A percentile compares a stretch with the other conserved stretches of the same genome.
These are phyloP conservation scores for Ophiostoma sp. DNA, from an alignment of 2,329 filamentous ascomycete genomes.

Conservation along the genomic window DNA sequence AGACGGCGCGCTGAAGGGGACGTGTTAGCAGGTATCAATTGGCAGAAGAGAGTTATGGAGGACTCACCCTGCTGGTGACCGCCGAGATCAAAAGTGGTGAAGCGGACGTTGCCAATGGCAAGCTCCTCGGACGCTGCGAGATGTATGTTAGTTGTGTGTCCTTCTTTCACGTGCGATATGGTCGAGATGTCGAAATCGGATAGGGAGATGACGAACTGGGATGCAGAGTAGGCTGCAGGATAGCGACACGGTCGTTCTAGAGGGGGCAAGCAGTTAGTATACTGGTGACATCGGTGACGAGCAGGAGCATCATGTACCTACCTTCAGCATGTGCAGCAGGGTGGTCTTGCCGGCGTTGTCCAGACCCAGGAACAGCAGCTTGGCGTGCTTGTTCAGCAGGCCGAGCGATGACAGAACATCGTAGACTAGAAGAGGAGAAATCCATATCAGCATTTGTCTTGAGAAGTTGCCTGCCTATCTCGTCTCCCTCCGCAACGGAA, in stretches of 20 bases:
- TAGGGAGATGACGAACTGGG: conserved; percentile 63
- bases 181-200: neutral
- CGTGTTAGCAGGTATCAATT: neutral
- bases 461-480: neutral
- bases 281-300: neutral
- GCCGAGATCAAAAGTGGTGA: conserved; percentile 91
- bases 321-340: conserved; percentile 92
- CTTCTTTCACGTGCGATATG: neutral
- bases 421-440: conserved; percentile 62
- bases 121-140: conserved; percentile 79
- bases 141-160: neutral
- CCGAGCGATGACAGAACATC: conserved; percentile 85
- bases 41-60: neutral
- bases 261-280: neutral
- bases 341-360: conserved; percentile 96
- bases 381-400: conserved; percentile 92
- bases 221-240: conserved; percentile 86
- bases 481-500: neutral
- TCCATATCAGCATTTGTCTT: conserved; percentile 34
- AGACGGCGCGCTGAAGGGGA: conserved; percentile 70
- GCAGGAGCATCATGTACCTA: conserved; percentile 37
- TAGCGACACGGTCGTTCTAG: conserved; percentile 88
- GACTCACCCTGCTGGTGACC: conserved; percentile 83
- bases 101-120: conserved; percentile 87
- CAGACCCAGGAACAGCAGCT: conserved; percentile 88